These are phyloP conservation scores for Penicillium occitanis DNA, from an alignment of 2,329 filamentous ascomycete genomes.

Conservation along the genomic window DNA sequence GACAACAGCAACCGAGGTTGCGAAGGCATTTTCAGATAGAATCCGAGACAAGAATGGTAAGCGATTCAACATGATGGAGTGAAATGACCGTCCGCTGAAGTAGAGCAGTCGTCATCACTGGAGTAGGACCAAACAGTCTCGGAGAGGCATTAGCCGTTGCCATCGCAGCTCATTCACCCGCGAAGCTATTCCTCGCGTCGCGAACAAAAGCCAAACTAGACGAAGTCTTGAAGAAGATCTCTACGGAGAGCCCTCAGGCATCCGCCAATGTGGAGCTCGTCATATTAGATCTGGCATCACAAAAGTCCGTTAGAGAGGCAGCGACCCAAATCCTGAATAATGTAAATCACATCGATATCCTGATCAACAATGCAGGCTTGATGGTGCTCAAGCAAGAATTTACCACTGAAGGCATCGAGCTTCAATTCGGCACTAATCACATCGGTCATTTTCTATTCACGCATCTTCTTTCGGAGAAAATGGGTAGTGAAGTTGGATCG, in stretches of 20 bases:
- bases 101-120: conserved; percentile 41
- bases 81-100: not conserved
- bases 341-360: conserved; percentile 28
- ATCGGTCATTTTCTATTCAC: conserved; percentile 36
- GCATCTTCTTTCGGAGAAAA: not conserved
- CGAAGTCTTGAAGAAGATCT: conserved; percentile 30
- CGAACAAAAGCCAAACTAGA: conserved; percentile 36
- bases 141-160: conserved; percentile 35
- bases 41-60: conserved; percentile 24
- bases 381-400: conserved; percentile 30
- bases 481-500: conserved; percentile 21
- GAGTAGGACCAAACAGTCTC: conserved; percentile 38
- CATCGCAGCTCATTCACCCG: conserved; percentile 34
- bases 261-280: conserved; percentile 21
- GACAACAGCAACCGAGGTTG: conserved; percentile 40
- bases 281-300: conserved; percentile 12
- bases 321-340: not conserved
- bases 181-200: conserved; percentile 40
- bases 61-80: not conserved
- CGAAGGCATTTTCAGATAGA: conserved; percentile 25
- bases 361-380: conserved; percentile 38
- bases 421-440: conserved; percentile 38
- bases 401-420: conserved; percentile 35
- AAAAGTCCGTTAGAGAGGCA: conserved; percentile 10
- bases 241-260: conserved; percentile 11